Conservation (phyloP, 495 filamentous ascomycete genomes). For the Penicillium soppii region DNA sequence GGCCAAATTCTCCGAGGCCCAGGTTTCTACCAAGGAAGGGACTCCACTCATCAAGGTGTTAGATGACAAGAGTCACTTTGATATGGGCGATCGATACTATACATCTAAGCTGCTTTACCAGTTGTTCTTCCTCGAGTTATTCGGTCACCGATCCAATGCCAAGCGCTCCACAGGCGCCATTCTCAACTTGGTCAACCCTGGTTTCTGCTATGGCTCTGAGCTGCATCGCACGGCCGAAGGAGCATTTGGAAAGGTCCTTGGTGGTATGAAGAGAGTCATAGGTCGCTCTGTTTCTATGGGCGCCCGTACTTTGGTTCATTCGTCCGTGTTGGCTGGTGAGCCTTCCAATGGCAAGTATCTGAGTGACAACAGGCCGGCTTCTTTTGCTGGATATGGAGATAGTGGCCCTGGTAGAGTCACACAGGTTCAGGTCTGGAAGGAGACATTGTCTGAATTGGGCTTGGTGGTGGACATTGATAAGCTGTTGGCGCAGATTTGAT, state of each 20-base stretch:
- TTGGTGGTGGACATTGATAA: not conserved
- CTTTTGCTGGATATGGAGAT: not conserved
- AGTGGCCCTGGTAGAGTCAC: not conserved
- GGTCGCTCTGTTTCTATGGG: constrained; percentile 24
- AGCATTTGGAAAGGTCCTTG: constrained; percentile 10
- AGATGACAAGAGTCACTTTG: constrained; percentile 40
- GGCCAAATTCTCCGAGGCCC: constrained; percentile 28
- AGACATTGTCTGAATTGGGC: not conserved
- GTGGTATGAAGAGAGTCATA: constrained; percentile 20
- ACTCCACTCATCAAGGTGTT: constrained; percentile 41
- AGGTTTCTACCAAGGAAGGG: constrained; percentile 11
- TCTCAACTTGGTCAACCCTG: constrained; percentile 49
- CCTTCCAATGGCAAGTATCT: not conserved
- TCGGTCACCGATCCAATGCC: constrained; percentile 38
- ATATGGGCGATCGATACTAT: constrained; percentile 34
- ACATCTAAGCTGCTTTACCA: constrained; percentile 42
- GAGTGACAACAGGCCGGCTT: not conserved
- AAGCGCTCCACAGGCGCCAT: constrained; percentile 36
- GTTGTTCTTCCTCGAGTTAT: constrained; percentile 42
- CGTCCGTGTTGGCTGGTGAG: constrained; percentile 6
- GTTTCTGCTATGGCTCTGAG: constrained; percentile 41
- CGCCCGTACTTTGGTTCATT: constrained; percentile 26
- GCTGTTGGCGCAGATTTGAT: not conserved
- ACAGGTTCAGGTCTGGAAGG: not conserved
- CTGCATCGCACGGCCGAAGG: constrained; percentile 29